A percentile compares a stretch with the other conserved stretches of the same genome.
phyloP scores from a whole-genome alignment of 495 filamentous ascomycete genomes.

The Hypomontagnella monticulosa region DNA sequence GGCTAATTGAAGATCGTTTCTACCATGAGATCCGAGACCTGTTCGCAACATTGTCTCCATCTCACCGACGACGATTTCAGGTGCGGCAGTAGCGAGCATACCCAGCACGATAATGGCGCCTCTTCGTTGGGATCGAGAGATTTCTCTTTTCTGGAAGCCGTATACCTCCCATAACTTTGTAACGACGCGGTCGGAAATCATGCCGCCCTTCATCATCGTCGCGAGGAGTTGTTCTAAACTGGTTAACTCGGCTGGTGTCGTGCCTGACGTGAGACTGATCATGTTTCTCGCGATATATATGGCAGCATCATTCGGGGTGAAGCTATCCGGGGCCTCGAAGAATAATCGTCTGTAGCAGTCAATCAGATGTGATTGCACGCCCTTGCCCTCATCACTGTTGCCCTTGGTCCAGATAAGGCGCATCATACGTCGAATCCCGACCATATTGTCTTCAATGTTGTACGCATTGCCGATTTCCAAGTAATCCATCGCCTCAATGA shows the following conservation, averaged over 20 bases:
- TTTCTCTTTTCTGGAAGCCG: slow-evolving; percentile 90
- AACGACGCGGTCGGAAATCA: slow-evolving; percentile 85
- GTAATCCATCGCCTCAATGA: slow-evolving; percentile 99
- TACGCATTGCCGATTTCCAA: slow-evolving; percentile 94
- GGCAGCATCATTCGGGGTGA: slow-evolving; percentile 87
- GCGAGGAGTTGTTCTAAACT: slow-evolving; percentile 93
- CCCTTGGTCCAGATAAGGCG: slow-evolving; percentile 99
- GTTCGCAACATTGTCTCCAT: slow-evolving; percentile 93
- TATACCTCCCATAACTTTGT: slow-evolving; percentile 98
- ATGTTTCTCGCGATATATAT: slow-evolving; percentile 98
- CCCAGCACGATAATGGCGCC: slow-evolving; percentile 96
- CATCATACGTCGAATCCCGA: slow-evolving; percentile 93
- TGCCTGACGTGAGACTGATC: slow-evolving; percentile 97
- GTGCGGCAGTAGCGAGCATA: slow-evolving; percentile 93
- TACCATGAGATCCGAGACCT: slow-evolving; percentile 82
- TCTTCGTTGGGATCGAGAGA: slow-evolving; percentile 88
- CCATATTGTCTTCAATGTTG: slow-evolving; percentile 89
- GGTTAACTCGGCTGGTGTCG: slow-evolving; percentile 92
- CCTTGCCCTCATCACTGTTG: slow-evolving; percentile 98
- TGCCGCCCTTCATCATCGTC: slow-evolving; percentile 95
- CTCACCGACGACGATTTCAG: slow-evolving; percentile 90
- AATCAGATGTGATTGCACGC: slow-evolving; percentile 95
- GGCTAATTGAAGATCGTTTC: slow-evolving; percentile 84
- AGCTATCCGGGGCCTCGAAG: slow-evolving; percentile 90
- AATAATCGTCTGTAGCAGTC: slow-evolving; percentile 96